Conservation (phyloP, 1,284 basidiomycete genomes). For the Heterobasidion occidentale region DNA sequence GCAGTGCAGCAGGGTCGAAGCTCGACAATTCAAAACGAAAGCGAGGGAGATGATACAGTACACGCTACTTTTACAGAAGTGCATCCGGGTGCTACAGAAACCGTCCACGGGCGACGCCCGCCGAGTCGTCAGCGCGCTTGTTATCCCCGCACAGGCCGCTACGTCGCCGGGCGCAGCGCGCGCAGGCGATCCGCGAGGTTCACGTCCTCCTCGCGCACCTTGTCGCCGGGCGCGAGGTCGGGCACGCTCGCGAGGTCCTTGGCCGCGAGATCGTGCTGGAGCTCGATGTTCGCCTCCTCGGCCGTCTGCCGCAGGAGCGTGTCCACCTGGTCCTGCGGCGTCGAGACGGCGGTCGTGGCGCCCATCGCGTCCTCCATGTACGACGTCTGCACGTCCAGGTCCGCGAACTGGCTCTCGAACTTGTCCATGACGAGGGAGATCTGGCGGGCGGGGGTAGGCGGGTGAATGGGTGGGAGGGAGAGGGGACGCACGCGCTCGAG, state of each 20-base stretch:
- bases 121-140: constrained; percentile 2
- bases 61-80: too few relatives aligned
- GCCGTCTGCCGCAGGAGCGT: constrained; percentile 88
- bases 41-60: not conserved
- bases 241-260: constrained; percentile 50
- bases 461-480: not conserved
- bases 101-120: too few relatives aligned
- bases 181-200: constrained; percentile 75
- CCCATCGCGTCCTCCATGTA: constrained; percentile 99
- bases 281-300: constrained; percentile 94
- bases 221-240: constrained; percentile 46
- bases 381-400: constrained; percentile 96
- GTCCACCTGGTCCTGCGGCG: constrained; percentile 97
- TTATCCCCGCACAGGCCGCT: constrained; percentile 2
- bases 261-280: constrained; percentile 83
- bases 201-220: constrained; percentile 69
- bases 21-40: not conserved
- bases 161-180: constrained; percentile 73
- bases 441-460: constrained; percentile 32
- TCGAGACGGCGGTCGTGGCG: constrained; percentile 86
- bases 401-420: constrained; percentile 94
- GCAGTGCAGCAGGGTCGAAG: not conserved
- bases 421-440: constrained; percentile 99
- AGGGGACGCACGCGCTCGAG: constrained; percentile 72
- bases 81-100: too few relatives aligned